Percentiles rank a stretch among this genome's conserved stretches.
phyloP scores from a whole-genome alignment of 1,139 yeast genomes.

The Zygotorulaspora mrakii region DNA sequence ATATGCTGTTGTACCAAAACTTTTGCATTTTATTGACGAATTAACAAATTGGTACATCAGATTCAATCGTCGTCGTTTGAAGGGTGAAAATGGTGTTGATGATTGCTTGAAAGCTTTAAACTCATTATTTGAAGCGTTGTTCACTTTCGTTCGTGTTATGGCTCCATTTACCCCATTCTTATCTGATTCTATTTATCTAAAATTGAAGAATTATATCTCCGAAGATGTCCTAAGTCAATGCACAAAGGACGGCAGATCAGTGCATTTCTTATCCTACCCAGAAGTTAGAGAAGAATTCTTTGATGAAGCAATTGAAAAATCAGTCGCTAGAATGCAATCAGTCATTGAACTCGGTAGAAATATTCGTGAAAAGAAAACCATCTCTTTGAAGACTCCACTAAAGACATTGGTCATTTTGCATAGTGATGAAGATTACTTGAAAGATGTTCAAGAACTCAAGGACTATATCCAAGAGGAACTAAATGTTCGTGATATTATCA shows the following conservation, averaged over 20 bases:
- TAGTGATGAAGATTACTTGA: conserved; percentile 67
- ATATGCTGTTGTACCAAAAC: conserved; percentile 92
- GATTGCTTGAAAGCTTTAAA: conserved; percentile 86
- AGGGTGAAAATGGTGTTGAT: conserved; percentile 83
- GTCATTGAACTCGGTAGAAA: conserved; percentile 95
- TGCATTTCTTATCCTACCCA: conserved; percentile 91
- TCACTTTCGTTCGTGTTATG: conserved; percentile 89
- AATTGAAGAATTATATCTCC: conserved; percentile 59
- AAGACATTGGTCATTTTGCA: conserved; percentile 83
- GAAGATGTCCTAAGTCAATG: conserved; percentile 44
- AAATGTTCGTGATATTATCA: conserved; percentile 81
- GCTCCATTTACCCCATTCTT: conserved; percentile 98
- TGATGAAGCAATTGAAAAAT: conserved; percentile 72
- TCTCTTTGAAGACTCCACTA: conserved; percentile 92
- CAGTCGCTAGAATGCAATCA: conserved; percentile 94
- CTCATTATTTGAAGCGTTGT: conserved; percentile 84
- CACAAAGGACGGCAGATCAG: conserved; percentile 67
- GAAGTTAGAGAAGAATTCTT: conserved; percentile 75
- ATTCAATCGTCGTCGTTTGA: conserved; percentile 94
- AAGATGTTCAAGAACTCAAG: conserved; percentile 74
- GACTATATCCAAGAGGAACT: conserved; percentile 83
- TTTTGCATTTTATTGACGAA: conserved; percentile 83
- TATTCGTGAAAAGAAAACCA: conserved; percentile 91
- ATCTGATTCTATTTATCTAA: conserved; percentile 84
- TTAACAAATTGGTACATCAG: conserved; percentile 99